Base-by-base conservation (phyloP, 352 stramenopile genomes). In the Phytophthora fragariaefolia region DNA sequence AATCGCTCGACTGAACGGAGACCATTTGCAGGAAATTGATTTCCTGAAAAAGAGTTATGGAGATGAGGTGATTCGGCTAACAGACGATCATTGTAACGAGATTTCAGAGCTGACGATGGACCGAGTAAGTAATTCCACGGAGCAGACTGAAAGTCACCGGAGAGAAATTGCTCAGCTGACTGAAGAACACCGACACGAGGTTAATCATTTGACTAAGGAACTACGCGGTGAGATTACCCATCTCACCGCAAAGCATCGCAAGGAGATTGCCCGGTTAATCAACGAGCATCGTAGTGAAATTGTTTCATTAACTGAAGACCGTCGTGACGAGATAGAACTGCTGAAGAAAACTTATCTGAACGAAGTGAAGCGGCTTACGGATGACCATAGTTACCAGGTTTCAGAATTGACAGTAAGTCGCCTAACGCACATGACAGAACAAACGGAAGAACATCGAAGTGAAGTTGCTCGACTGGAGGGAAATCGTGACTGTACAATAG, bases 51-150 rank as follows among this genome's bases (percentile, higher is more conserved):
- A 57, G 15, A 45, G 18, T 28, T 26, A 58, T 20, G n/a, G n/a
- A 1, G 18, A 7, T 7, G 34, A 53, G 7, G 17, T 66, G 6
- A 24, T 26, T n/a, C 36, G 20, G 24, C 24, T 61, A 8, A 32
- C 54, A 30, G 54, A 61, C 22, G 54, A 61, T 52, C 54, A 51
- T 20, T 15, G 43, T 6, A 52, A 20, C 27, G 17, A 62, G 10
- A 28, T 68, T 17, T 47, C 45, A 17, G 43, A 49, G 32, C 5
- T 62, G 24, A 30, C 32, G 8, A 54, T 54, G 7, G 38, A 66
- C 20, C 26, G 50, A 10, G 22, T 58, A 12, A 32, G 30, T 26
- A 28, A 42, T 18, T 53, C 42, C 12, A 58, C 50, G 28, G 38
- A 53, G 23, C 36, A 53, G 27, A 30, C 17, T 12, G 40, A 55